phyloP scores from a whole-genome alignment of 176 grass and related monocot species.

The Musa schizocarpa region DNA sequence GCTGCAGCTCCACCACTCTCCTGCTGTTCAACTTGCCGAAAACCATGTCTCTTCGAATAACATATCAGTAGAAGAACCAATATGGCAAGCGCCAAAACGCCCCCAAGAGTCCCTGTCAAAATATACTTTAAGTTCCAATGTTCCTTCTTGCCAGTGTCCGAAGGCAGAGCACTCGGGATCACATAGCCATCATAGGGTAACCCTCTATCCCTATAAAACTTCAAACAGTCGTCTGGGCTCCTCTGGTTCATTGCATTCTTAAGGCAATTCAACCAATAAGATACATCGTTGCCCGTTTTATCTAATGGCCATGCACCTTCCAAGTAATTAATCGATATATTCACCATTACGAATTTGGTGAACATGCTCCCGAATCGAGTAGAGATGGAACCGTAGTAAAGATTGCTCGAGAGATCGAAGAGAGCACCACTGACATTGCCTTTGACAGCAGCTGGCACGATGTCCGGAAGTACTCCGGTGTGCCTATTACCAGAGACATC shows the following conservation, averaged over 20 bases:
- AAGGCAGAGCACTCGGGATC: background rate
- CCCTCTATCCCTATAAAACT: slow-evolving; percentile 56
- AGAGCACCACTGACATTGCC: slow-evolving; percentile 8
- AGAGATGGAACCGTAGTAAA: slow-evolving; percentile 49
- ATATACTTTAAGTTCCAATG: slow-evolving; percentile 3
- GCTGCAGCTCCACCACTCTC: slow-evolving; percentile 31
- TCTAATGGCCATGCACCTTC: slow-evolving; percentile 12
- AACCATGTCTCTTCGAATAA: slow-evolving; percentile 18
- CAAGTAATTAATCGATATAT: slow-evolving; percentile 75
- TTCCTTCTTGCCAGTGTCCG: slow-evolving; percentile 17
- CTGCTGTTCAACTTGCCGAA: background rate
- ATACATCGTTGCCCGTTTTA: slow-evolving; percentile 14
- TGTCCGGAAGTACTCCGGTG: slow-evolving; percentile 41
- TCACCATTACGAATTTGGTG: slow-evolving; percentile 40
- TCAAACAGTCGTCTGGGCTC: slow-evolving; percentile 34
- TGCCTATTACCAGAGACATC: slow-evolving; percentile 64
- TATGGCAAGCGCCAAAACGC: slow-evolving; percentile 24
- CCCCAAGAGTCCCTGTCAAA: slow-evolving; percentile 11
- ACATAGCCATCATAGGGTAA: slow-evolving; percentile 11
- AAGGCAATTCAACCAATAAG: slow-evolving; percentile 52
- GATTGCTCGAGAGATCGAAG: slow-evolving; percentile 67
- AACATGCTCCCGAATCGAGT: slow-evolving; percentile 21
- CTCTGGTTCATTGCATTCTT: slow-evolving; percentile 39
- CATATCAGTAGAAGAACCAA: slow-evolving; percentile 20
- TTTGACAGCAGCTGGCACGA: slow-evolving; percentile 5